These are phyloP conservation scores for Yamadazyma kanchanaburiensis DNA, from an alignment of 1,139 yeast genomes.

Conservation along the genomic window DNA sequence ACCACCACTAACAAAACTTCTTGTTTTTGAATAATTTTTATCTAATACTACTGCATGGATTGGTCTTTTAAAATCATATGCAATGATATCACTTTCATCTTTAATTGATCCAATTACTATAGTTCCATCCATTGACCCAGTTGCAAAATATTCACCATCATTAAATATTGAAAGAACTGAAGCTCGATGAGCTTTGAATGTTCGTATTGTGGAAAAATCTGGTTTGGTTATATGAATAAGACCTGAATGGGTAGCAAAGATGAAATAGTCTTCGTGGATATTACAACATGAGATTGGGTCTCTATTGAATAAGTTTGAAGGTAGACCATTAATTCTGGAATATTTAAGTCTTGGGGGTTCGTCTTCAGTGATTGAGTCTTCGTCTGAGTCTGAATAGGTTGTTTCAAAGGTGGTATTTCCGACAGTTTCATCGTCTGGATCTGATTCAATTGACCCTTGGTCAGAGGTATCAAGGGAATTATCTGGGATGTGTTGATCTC, in stretches of 20 bases:
- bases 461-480: neutral
- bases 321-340: conserved; percentile 61
- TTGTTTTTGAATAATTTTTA: conserved; percentile 56
- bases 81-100: conserved; percentile 63
- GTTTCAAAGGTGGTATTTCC: conserved; percentile 17
- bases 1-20: conserved; percentile 82
- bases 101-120: conserved; percentile 72
- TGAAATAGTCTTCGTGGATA: conserved; percentile 56
- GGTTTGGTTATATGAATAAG: conserved; percentile 64
- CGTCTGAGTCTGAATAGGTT: conserved; percentile 5
- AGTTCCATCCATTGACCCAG: conserved; percentile 93
- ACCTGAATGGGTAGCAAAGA: conserved; percentile 91
- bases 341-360: conserved; percentile 79
- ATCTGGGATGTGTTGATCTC: neutral
- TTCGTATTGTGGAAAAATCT: conserved; percentile 56
- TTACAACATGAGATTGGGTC: conserved; percentile 77
- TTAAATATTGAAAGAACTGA: conserved; percentile 70
- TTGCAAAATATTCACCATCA: conserved; percentile 73
- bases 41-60: conserved; percentile 84
- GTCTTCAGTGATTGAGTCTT: conserved; percentile 31
- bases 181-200: conserved; percentile 83
- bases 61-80: conserved; percentile 84
- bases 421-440: conserved; percentile 10
- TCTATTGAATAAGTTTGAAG: conserved; percentile 60
- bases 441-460: neutral